Conservation (phyloP, 2,329 filamentous ascomycete genomes). For the Tolypocladium sp. region DNA sequence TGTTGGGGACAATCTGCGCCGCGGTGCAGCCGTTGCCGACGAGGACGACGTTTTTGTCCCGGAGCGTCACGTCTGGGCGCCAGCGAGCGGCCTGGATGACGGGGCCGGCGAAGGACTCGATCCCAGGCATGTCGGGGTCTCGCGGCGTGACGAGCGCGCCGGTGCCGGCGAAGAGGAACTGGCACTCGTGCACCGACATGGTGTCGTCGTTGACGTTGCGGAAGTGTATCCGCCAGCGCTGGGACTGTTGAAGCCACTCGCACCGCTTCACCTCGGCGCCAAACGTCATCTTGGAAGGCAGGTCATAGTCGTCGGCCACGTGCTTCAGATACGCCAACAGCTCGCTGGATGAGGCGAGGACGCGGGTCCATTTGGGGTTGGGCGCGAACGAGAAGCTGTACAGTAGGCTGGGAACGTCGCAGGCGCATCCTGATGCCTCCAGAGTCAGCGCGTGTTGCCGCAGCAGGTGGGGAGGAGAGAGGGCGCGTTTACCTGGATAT, state of each 20-base stretch:
- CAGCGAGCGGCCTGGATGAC: conserved; percentile 48
- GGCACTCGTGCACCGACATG: conserved; percentile 24
- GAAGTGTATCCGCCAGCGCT: conserved; percentile 24
- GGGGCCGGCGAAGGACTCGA: conserved; percentile 39
- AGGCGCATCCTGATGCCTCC: conserved; percentile 27
- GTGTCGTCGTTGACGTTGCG: conserved; percentile 12
- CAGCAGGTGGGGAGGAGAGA: neutral
- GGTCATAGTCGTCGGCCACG: conserved; percentile 37
- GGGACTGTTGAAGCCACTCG: conserved; percentile 26
- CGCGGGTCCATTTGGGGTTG: conserved; percentile 50
- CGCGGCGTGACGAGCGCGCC: conserved; percentile 24
- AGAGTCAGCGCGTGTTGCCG: neutral
- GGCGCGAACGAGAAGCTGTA: conserved; percentile 54
- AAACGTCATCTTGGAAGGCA: conserved; percentile 28
- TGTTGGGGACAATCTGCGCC: conserved; percentile 40
- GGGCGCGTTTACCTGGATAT: conserved; percentile 39
- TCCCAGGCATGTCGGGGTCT: conserved; percentile 34
- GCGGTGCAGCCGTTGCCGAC: conserved; percentile 47
- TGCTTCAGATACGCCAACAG: conserved; percentile 46
- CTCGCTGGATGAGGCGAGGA: conserved; percentile 46
- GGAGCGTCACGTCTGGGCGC: conserved; percentile 39
- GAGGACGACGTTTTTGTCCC: conserved; percentile 38
- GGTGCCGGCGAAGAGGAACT: conserved; percentile 27
- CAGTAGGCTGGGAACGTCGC: conserved; percentile 48
- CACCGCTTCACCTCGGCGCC: conserved; percentile 24